A percentile compares a stretch with the other conserved stretches of the same genome.
These are phyloP conservation scores for cucumber (Cucumis sativus) DNA, from an alignment of 306 rosid genomes.

Conservation along the genomic window DNA sequence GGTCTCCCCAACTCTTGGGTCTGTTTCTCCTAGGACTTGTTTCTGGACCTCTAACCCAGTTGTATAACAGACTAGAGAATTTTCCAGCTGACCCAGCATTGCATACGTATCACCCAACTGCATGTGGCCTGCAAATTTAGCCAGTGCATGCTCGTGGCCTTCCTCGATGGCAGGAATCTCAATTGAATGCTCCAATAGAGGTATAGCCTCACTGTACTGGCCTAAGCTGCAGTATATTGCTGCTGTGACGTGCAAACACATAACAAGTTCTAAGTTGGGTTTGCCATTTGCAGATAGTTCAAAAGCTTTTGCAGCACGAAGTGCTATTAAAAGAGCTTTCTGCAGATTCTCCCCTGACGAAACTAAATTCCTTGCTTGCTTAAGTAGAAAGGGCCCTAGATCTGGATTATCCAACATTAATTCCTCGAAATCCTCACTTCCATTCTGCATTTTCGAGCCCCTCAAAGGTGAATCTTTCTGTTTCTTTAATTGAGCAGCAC, in stretches of 20 bases:
- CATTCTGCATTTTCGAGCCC: slow-evolving; percentile 26
- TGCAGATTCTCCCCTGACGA: slow-evolving; percentile 50
- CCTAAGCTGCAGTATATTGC: slow-evolving; percentile 73
- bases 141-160: slow-evolving; percentile 65
- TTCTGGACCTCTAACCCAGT: slow-evolving; percentile 71
- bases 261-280: slow-evolving; percentile 62
- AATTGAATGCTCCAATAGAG: slow-evolving; percentile 55
- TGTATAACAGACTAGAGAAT: slow-evolving; percentile 57
- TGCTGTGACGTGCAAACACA: slow-evolving; percentile 82
- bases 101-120: slow-evolving; percentile 92
- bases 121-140: slow-evolving; percentile 87
- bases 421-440: slow-evolving; percentile 19
- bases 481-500: slow-evolving; percentile 21
- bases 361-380: slow-evolving; percentile 76
- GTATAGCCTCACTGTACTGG: slow-evolving; percentile 58
- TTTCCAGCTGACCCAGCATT: slow-evolving; percentile 78
- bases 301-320: slow-evolving; percentile 54
- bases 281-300: slow-evolving; percentile 44
- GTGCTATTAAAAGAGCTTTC: slow-evolving; percentile 68
- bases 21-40: slow-evolving; percentile 63
- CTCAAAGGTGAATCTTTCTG: slow-evolving; percentile 22
- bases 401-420: slow-evolving; percentile 33
- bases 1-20: slow-evolving; percentile 81
- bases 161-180: slow-evolving; percentile 50
- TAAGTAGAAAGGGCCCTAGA: slow-evolving; percentile 52